phyloP scores from a whole-genome alignment of 2,329 filamentous ascomycete genomes.

The Setomelanomma holmii region DNA sequence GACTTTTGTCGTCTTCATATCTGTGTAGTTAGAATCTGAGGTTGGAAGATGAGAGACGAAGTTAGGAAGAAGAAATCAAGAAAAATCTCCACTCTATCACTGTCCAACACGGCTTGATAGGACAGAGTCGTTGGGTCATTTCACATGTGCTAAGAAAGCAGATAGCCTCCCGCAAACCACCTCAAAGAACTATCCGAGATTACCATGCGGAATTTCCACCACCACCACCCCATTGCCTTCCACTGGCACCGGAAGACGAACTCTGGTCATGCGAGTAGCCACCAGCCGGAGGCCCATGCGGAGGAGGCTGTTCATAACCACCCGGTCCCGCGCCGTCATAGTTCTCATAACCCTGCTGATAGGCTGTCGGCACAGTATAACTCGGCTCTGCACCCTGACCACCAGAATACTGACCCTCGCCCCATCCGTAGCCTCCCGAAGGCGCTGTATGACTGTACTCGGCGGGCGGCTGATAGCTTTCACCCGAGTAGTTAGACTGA shows the following conservation, averaged over 20 bases:
- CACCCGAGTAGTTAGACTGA: conserved; percentile 41
- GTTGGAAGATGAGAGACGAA: conserved; percentile 6
- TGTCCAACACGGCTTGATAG: background rate
- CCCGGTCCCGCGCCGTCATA: conserved; percentile 19
- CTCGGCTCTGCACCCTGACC: conserved; percentile 42
- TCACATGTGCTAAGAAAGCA: too few species aligned
- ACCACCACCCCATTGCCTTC: conserved; percentile 41
- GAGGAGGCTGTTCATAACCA: conserved; percentile 23
- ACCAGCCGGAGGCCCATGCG: conserved; percentile 19
- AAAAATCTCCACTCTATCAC: conserved; percentile 27
- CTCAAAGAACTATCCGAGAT: background rate
- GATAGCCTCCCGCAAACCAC: background rate
- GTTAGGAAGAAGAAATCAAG: conserved; percentile 14
- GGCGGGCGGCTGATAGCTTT: conserved; percentile 34
- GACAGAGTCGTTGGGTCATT: too few species aligned
- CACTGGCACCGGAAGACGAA: conserved; percentile 18
- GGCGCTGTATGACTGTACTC: conserved; percentile 37
- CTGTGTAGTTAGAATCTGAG: conserved; percentile 22
- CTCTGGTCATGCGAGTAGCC: conserved; percentile 33
- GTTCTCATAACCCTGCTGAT: conserved; percentile 48
- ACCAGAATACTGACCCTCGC: conserved; percentile 39
- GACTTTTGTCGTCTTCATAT: conserved; percentile 16
- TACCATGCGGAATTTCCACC: conserved; percentile 39
- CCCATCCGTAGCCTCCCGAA: conserved; percentile 34
- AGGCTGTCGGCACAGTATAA: conserved; percentile 43